These are phyloP conservation scores for Stentor coeruleus DNA, from an alignment of 73 alveolate species.

Conservation along the genomic window DNA sequence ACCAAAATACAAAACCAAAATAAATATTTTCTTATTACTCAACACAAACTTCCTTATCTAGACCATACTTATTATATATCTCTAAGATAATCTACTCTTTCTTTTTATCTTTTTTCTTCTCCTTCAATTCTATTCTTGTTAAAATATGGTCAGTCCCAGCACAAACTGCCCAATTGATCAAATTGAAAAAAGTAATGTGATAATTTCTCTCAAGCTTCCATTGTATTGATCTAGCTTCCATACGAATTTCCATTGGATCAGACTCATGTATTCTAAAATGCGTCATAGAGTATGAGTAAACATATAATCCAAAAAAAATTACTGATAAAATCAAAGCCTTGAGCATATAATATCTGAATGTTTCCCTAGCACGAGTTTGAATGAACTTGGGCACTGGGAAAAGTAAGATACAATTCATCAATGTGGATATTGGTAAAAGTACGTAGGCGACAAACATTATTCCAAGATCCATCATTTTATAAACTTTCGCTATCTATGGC, in stretches of 20 bases:
- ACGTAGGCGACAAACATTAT: background rate
- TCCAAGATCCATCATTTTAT: background rate
- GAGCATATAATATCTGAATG: background rate
- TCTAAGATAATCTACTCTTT: no score
- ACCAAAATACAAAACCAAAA: background rate
- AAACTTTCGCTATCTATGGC: no score
- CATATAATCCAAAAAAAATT: no score
- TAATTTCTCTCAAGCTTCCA: conserved; percentile 6
- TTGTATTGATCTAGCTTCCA: background rate
- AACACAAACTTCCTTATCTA: no score
- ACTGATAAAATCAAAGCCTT: background rate
- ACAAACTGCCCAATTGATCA: background rate
- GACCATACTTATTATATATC: no score
- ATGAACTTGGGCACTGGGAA: background rate
- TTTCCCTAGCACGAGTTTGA: background rate
- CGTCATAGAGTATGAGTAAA: no score
- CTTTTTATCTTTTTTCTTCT: background rate
- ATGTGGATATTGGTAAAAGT: background rate
- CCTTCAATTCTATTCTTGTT: background rate
- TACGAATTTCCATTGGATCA: background rate
- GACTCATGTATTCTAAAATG: background rate
- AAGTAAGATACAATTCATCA: background rate
- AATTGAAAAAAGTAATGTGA: background rate
- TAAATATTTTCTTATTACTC: background rate
- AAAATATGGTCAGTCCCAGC: background rate